Conservation (phyloP, 306 rosid species). For the Glycine latifolia region DNA sequence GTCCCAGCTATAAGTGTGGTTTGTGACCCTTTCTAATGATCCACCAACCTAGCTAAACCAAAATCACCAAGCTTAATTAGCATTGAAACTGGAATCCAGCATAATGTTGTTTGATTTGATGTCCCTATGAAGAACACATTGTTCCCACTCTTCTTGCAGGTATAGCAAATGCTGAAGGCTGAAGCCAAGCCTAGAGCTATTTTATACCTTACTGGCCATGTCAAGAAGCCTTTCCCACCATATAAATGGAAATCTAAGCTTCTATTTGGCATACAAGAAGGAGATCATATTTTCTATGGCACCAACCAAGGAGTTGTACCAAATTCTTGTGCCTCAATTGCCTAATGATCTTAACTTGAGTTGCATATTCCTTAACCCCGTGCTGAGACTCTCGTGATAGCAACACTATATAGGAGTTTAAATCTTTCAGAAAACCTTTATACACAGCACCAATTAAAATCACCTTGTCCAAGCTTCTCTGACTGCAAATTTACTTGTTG, state of each 20-base stretch:
- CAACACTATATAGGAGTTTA: neutral
- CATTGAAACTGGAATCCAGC: constrained; percentile 12
- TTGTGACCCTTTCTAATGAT: constrained; percentile 11
- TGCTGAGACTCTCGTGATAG: constrained; percentile 6
- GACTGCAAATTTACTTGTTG: constrained; percentile 3
- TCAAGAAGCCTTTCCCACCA: neutral
- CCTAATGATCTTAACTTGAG: constrained; percentile 1
- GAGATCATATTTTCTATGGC: neutral
- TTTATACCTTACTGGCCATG: constrained; percentile 4
- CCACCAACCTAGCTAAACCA: constrained; percentile 10
- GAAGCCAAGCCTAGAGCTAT: constrained; percentile 28
- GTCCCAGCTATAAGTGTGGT: constrained; percentile 5
- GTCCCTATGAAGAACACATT: constrained; percentile 9
- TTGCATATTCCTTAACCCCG: neutral
- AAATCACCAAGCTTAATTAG: neutral
- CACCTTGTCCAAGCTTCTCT: constrained; percentile 8
- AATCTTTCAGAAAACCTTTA: constrained; percentile 17
- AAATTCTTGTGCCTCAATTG: constrained; percentile 19
- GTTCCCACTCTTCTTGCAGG: constrained; percentile 9
- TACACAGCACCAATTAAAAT: neutral
- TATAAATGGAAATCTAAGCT: constrained; percentile 18
- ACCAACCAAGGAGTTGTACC: constrained; percentile 21
- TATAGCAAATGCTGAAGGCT: neutral
- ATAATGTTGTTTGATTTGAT: constrained; percentile 15
- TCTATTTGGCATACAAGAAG: constrained; percentile 5